These are phyloP conservation scores for Aureobasidium namibiae DNA, from an alignment of 2,329 filamentous ascomycete species.

Conservation along the genomic window DNA sequence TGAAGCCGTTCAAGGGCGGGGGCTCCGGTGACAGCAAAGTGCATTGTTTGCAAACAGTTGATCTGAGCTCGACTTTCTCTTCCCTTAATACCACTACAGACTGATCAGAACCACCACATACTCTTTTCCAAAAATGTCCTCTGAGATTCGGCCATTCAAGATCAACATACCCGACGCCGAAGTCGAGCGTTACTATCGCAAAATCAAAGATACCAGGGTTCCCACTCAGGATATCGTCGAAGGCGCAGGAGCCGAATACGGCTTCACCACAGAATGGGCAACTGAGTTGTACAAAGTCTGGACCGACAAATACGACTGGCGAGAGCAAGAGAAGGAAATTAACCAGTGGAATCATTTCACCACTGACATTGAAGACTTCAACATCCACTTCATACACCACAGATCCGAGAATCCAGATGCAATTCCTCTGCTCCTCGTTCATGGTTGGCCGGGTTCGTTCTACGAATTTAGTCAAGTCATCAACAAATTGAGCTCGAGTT, in stretches of 20 bases:
- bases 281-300: constrained; percentile 27
- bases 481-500: constrained; percentile 27
- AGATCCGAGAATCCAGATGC: constrained; percentile 26
- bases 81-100: too few species aligned
- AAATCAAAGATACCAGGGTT: constrained; percentile 27
- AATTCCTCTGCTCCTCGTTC: constrained; percentile 34
- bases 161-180: constrained; percentile 28
- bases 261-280: constrained; percentile 27
- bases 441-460: constrained; percentile 41
- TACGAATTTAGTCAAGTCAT: constrained; percentile 37
- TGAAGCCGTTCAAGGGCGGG: neutral
- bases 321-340: constrained; percentile 26
- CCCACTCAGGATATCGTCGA: constrained; percentile 29
- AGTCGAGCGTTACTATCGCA: constrained; percentile 29
- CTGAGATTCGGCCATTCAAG: constrained; percentile 20
- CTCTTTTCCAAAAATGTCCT: neutral
- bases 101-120: too few species aligned
- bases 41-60: neutral
- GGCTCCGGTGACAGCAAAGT: neutral
- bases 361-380: constrained; percentile 28
- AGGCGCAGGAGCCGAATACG: constrained; percentile 29
- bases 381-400: constrained; percentile 34
- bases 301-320: constrained; percentile 29
- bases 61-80: neutral
- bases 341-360: constrained; percentile 28